Evolutionary conservation across 179 eudicot species (phyloP).

Genomic region (Spergularia azorica): DNA sequence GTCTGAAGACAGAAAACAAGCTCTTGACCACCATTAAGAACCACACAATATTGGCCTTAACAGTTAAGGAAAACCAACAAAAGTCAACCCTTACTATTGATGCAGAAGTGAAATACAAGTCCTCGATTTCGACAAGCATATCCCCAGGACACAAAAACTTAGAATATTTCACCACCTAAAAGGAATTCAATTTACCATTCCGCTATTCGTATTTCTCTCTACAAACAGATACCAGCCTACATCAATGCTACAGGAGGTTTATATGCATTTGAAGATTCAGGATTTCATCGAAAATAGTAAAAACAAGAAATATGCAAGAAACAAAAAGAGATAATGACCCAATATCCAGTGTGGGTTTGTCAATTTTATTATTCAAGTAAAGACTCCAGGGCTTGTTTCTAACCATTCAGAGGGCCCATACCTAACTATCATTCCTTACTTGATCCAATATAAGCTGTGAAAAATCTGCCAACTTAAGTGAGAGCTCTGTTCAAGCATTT

Average conservation of each 20-base stretch:
- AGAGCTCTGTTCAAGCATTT: background rate
- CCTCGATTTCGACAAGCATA: background rate
- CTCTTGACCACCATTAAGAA: background rate
- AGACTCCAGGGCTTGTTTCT: background rate
- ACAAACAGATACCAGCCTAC: no score
- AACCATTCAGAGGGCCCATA: background rate
- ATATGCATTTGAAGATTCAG: no score
- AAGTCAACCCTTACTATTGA: background rate
- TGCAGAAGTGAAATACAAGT: background rate
- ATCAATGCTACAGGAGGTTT: no score
- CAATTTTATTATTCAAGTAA: background rate
- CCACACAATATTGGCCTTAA: no score
- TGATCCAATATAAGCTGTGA: background rate
- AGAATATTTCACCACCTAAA: no score
- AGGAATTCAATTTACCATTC: no score
- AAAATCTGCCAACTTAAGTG: background rate
- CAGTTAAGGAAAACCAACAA: background rate
- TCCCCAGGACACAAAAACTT: background rate
- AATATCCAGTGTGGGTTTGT: background rate
- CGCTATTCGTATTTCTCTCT: no score
- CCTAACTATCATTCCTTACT: background rate
- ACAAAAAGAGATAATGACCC: background rate
- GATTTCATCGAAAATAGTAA: background rate
- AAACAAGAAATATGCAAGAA: background rate
- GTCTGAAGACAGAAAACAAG: no score